Base-by-base conservation (phyloP, 164 flowering plant genomes). In the Chimonanthus praecox region DNA sequence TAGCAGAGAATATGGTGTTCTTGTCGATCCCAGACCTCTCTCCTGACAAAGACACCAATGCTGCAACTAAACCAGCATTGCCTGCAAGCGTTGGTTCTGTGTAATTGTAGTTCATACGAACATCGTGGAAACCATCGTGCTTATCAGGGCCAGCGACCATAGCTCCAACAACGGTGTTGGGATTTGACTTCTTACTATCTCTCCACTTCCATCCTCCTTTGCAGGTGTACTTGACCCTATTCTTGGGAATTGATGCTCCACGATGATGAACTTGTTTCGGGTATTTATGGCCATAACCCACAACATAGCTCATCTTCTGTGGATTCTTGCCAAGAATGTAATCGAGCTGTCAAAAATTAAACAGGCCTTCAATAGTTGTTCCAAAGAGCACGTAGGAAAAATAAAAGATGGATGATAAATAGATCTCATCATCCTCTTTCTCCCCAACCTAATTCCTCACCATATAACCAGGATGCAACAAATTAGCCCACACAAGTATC, bases 171-270 rank as follows among this genome's bases (percentile, higher is more conserved):
- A 94, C 11, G 16, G 90, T 88, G 76, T 94, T 91, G 5, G 97
- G 97, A 73, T 94, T 90, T n/a, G 97, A 86, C 78, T 84, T 91
- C 33, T 73, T 21, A 5, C 79, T 75, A 84, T 92, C 97, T 83
- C 97, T 91, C 97, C 96, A 94, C 72, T 88, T 91, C 96, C 96
- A 90, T 74, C 99, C 99, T 75, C 98, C 98, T 81, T 88, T 92
- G 67, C 99, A 94, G 79, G 78, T 89, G 51, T 92, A 92, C 74
- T 74, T 88, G 65, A 88, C 63, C 75, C 88, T 90, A 85, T 89
- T 88, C 83, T 93, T 90, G 2, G 97, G 98, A 64, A 95, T 90
- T 3, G 99, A 95, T 62, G 98, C 98, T 9, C 90, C 98, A 79
- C 97, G 84, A 64, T 95, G 99, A 80, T 95, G 99, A 68, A 93